These are phyloP conservation scores for Withania somnifera DNA, from an alignment of 305 asterid species.

Conservation along the genomic window DNA sequence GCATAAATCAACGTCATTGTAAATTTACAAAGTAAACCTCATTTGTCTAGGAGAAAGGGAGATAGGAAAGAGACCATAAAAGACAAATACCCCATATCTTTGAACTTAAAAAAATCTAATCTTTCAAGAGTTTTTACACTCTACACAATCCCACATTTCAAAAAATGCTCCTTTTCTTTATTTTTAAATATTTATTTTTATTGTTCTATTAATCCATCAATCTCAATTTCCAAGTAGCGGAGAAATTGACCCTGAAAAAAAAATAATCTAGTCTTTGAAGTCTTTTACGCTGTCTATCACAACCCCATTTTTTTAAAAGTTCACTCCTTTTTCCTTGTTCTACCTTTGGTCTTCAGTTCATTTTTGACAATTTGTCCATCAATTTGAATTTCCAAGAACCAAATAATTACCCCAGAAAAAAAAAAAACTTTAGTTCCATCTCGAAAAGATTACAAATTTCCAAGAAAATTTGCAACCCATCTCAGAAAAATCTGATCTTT, in stretches of 20 bases:
- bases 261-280: background rate
- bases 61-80: background rate
- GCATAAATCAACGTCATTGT: background rate
- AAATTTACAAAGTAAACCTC: background rate
- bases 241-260: background rate
- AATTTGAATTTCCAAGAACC: conserved; percentile 2
- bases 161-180: background rate
- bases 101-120: background rate
- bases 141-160: background rate
- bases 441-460: background rate
- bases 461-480: background rate
- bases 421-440: background rate
- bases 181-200: no score
- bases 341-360: background rate
- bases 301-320: background rate
- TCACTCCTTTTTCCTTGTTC: background rate
- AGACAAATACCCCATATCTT: background rate
- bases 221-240: conserved; percentile 3
- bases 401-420: background rate
- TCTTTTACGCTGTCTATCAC: background rate
- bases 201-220: background rate
- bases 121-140: background rate
- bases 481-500: background rate
- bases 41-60: background rate
- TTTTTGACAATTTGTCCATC: background rate